Evolutionary conservation across 148 eudicot genomes (phyloP), one percentile per base, ranked within the genome.

Genomic region (Vaccinium myrtillus): DNA sequence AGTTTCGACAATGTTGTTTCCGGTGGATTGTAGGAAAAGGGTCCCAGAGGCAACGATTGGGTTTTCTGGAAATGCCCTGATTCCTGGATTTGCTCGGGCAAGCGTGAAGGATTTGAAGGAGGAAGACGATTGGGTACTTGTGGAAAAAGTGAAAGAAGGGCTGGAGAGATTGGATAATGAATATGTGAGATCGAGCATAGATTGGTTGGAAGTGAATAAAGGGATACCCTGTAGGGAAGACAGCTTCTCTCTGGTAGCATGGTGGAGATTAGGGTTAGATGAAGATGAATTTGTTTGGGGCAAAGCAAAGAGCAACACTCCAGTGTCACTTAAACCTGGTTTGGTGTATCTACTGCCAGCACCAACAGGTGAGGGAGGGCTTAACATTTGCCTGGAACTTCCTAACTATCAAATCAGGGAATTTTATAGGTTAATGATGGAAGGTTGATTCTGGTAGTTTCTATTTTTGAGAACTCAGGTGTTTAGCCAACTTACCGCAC

Each of bases 201-300:
- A 85, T 76, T 85, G 87, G 87, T 59, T 85, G 49, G 87, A 85
- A 75, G 81, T 85, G 81, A 56, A 85, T 36, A 85, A 75, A 75
- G 87, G 87, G 63, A 81, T 75, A 36, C 87, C 81, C 53, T 75
- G 87, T 82, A 85, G 81, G 50, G 87, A 85, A 51, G 46, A 81
- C 48, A 58, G 81, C 19, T 85, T 85, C 76, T 85, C 84, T 32
- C 77, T 85, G 14, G 87, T 85, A 84, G 87, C 87, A 2, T 85
- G 87, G 87, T 85, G 75, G 84, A 82, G 84, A 77, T 51, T 85
- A 16, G 87, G 87, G 21, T 75, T 85, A 27, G 87, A 85, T 53
- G 84, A 85, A 75, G 81, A 85, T 36, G 87, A 85, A 67, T 85
- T 85, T 49, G 84, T 75, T n/a, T 81, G 87, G 87, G 87, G 84